phyloP scores from a whole-genome alignment of 768 basidiomycete genomes.

The Tricholomella constricta region DNA sequence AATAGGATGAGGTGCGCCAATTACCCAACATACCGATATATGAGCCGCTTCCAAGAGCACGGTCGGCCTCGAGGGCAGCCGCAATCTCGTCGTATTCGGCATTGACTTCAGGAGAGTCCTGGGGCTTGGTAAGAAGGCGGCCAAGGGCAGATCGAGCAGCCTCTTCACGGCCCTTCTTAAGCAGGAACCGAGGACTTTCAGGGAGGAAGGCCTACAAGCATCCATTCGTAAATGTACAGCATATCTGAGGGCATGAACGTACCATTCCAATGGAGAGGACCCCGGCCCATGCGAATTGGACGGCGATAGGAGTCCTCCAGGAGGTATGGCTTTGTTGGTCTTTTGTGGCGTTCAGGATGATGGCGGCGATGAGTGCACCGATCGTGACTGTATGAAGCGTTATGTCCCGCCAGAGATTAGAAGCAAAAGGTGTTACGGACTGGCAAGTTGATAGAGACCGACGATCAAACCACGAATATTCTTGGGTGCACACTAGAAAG shows the following conservation, averaged over 20 bases:
- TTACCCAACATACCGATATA: slow-evolving; percentile 42
- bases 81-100: slow-evolving; percentile 50
- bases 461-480: slow-evolving; percentile 77
- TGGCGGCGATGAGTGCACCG: slow-evolving; percentile 70
- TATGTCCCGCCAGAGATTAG: slow-evolving; percentile 40
- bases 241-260: neutral
- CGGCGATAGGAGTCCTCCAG: slow-evolving; percentile 58
- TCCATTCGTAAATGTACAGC: neutral
- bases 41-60: slow-evolving; percentile 54
- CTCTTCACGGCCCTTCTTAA: slow-evolving; percentile 65
- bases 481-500: slow-evolving; percentile 55
- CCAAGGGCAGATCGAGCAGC: slow-evolving; percentile 60
- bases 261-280: slow-evolving; percentile 70
- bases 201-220: slow-evolving; percentile 16
- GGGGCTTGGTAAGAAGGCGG: slow-evolving; percentile 60
- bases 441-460: slow-evolving; percentile 32
- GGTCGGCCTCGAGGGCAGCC: slow-evolving; percentile 65
- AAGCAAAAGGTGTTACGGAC: slow-evolving; percentile 4
- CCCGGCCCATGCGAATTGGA: slow-evolving; percentile 82
- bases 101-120: slow-evolving; percentile 50
- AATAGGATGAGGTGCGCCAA: neutral
- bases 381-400: slow-evolving; percentile 68
- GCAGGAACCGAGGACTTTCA: slow-evolving; percentile 73
- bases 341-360: slow-evolving; percentile 70
- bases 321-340: slow-evolving; percentile 46